phyloP scores from a whole-genome alignment of 2,329 filamentous ascomycete genomes.

The Magnaporthiopsis poae region DNA sequence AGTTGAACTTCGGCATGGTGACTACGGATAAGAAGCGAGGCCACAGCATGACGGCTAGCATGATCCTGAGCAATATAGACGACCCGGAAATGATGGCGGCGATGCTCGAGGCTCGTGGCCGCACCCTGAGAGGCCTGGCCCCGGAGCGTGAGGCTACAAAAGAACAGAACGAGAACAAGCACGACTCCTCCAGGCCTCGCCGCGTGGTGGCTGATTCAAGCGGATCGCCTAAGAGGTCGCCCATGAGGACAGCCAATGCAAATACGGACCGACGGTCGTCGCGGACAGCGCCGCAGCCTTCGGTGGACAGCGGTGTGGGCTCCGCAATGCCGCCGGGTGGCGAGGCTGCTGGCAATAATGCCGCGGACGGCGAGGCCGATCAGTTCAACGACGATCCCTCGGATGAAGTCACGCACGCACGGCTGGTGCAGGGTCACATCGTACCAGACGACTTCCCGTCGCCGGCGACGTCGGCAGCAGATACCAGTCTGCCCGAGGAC shows the following conservation, averaged over 20 bases:
- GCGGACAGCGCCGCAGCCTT: conserved; percentile 12
- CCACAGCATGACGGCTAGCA: conserved; percentile 63
- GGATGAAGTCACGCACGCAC: conserved; percentile 80
- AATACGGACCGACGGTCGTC: conserved; percentile 17
- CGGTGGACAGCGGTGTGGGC: not conserved
- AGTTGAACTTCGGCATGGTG: conserved; percentile 95
- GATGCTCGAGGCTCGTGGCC: not conserved
- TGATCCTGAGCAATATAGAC: conserved; percentile 62
- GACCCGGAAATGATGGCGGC: conserved; percentile 19
- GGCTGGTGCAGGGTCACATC: conserved; percentile 85
- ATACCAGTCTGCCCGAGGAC: conserved; percentile 55
- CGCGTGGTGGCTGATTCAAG: conserved; percentile 7
- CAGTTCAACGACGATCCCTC: conserved; percentile 72
- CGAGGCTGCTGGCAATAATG: not conserved
- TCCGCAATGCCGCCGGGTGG: not conserved
- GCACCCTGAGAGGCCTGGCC: not conserved
- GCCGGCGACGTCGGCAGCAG: conserved; percentile 59
- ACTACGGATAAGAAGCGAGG: conserved; percentile 68
- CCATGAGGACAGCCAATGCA: conserved; percentile 12
- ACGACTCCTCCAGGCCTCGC: conserved; percentile 16
- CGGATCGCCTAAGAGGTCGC: conserved; percentile 1
- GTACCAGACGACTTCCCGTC: conserved; percentile 90
- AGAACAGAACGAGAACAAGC: not conserved
- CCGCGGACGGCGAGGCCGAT: conserved; percentile 28
- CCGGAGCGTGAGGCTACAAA: not conserved